phyloP scores from a whole-genome alignment of 2,329 filamentous ascomycete species.

The Sphaceloma murrayae region DNA sequence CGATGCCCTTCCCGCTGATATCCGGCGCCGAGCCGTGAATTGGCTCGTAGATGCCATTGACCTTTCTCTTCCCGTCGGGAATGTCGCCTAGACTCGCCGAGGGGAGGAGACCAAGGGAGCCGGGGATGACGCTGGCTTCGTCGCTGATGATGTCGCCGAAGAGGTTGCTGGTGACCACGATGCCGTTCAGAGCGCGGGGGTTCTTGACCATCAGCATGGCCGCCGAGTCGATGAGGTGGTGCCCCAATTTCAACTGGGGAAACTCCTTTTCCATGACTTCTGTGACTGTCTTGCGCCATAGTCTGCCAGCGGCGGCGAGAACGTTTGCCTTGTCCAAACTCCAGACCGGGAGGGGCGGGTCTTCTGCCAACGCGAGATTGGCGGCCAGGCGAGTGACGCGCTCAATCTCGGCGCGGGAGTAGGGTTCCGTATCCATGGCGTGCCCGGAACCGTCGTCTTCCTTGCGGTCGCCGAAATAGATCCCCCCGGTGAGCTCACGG shows the following conservation, averaged over 20 bases:
- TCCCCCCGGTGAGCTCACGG: constrained; percentile 81
- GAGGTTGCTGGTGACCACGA: constrained; percentile 86
- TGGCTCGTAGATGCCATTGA: constrained; percentile 94
- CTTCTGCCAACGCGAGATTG: constrained; percentile 65
- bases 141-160: constrained; percentile 96
- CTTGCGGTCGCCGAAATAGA: constrained; percentile 87
- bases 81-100: constrained; percentile 79
- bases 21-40: constrained; percentile 94
- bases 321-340: constrained; percentile 96
- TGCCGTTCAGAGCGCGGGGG: constrained; percentile 74
- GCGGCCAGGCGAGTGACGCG: constrained; percentile 75
- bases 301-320: constrained; percentile 65
- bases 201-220: constrained; percentile 98
- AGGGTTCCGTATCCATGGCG: constrained; percentile 79
- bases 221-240: constrained; percentile 92
- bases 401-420: constrained; percentile 77
- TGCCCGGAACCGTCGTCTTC: constrained; percentile 66
- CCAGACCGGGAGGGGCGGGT: constrained; percentile 70
- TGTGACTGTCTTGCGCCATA: constrained; percentile 81
- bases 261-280: constrained; percentile 85
- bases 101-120: constrained; percentile 77
- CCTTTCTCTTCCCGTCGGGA: constrained; percentile 71
- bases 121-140: constrained; percentile 89
- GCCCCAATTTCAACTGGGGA: constrained; percentile 70
- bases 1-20: constrained; percentile 82